Conservation (phyloP, 306 rosid genomes). For the Cicer arietinum region DNA sequence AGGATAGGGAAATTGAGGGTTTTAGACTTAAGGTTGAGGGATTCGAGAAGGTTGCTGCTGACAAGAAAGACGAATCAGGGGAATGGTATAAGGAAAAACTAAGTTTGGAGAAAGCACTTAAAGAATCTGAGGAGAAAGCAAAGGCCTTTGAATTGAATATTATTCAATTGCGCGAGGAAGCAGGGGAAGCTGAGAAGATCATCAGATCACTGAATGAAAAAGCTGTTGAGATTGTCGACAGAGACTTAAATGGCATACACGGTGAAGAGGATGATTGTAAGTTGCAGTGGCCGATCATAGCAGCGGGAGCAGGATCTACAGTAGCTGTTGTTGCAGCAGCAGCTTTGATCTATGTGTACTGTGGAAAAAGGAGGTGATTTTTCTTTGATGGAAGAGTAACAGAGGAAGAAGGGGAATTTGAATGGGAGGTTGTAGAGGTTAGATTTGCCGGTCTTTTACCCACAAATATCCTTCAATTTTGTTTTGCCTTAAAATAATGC, state of each 20-base stretch:
- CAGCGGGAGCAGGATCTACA: slow-evolving; percentile 63
- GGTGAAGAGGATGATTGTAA: slow-evolving; percentile 53
- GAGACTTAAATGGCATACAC: slow-evolving; percentile 51
- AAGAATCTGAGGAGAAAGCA: slow-evolving; percentile 57
- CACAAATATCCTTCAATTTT: slow-evolving; percentile 66
- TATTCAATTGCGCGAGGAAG: slow-evolving; percentile 58
- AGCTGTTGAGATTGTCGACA: slow-evolving; percentile 51
- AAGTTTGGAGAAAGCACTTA: slow-evolving; percentile 54
- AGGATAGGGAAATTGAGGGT: slow-evolving; percentile 60
- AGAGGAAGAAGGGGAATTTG: slow-evolving; percentile 22
- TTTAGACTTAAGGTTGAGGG: slow-evolving; percentile 56
- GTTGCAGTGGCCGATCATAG: slow-evolving; percentile 68
- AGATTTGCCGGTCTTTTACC: slow-evolving; percentile 44
- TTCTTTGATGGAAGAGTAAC: slow-evolving; percentile 6
- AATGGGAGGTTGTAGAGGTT: slow-evolving; percentile 57
- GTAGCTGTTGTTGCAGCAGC: slow-evolving; percentile 63
- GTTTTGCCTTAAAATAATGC: slow-evolving; percentile 51
- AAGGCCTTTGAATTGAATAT: slow-evolving; percentile 54
- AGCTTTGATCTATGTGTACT: slow-evolving; percentile 52
- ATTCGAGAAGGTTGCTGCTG: slow-evolving; percentile 49
- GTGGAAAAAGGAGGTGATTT: slow-evolving; percentile 64
- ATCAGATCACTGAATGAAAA: slow-evolving; percentile 61
- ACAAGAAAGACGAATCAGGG: slow-evolving; percentile 49
- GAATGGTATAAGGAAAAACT: slow-evolving; percentile 55
- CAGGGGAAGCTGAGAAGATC: slow-evolving; percentile 59